Conservation (phyloP, 1,139 yeast species). For the Suhomyces bribrorum region DNA sequence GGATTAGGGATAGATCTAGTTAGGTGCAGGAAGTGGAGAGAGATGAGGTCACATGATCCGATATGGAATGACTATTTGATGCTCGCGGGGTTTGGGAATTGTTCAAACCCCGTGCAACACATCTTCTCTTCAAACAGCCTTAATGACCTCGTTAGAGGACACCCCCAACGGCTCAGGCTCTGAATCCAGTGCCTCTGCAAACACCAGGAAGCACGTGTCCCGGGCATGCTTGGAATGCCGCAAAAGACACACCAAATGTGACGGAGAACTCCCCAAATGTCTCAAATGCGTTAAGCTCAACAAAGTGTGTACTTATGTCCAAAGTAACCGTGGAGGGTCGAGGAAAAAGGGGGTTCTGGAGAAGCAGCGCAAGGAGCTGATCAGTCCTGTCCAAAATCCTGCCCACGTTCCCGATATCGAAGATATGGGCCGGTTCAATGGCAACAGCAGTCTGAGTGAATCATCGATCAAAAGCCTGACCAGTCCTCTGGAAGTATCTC, state of each 20-base stretch:
- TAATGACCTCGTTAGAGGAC: background rate
- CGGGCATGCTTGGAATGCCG: slow-evolving; percentile 52
- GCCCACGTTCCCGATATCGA: slow-evolving; percentile 15
- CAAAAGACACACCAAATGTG: slow-evolving; percentile 49
- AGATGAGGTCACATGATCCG: background rate
- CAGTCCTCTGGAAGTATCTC: slow-evolving; percentile 4
- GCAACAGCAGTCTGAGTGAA: slow-evolving; percentile 1
- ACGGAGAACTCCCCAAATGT: slow-evolving; percentile 48
- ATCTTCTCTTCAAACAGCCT: slow-evolving; percentile 2
- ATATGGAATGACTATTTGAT: background rate
- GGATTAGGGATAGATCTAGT: no score
- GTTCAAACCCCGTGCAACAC: background rate
- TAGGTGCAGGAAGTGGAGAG: no score
- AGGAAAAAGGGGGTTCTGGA: slow-evolving; percentile 45
- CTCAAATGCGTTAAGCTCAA: slow-evolving; percentile 35
- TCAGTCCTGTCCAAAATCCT: slow-evolving; percentile 5
- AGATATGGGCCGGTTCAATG: slow-evolving; percentile 8
- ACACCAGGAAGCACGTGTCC: slow-evolving; percentile 22
- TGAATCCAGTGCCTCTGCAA: background rate
- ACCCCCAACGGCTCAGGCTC: background rate
- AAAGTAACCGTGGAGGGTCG: slow-evolving; percentile 53
- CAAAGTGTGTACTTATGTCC: slow-evolving; percentile 45
- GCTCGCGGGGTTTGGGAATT: slow-evolving; percentile 3
- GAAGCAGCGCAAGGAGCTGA: background rate
- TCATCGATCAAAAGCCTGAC: slow-evolving; percentile 3